Conservation (phyloP, 2,329 filamentous ascomycete species). For the Botryosphaeria dothidea region DNA sequence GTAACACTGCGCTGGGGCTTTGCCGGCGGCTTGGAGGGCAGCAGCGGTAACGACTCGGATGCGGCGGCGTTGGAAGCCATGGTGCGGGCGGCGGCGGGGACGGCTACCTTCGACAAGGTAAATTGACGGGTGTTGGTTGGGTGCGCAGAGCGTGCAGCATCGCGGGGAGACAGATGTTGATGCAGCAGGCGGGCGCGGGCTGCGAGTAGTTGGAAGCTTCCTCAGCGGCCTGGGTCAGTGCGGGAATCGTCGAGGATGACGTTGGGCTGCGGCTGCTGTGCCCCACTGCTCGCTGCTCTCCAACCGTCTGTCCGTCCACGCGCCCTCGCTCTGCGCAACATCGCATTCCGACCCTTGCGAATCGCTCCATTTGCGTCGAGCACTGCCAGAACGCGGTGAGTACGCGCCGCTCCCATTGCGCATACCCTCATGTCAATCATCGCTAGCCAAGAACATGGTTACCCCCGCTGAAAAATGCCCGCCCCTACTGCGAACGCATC, state of each 20-base stretch:
- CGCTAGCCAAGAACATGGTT: background rate
- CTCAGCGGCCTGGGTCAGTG: constrained; percentile 10
- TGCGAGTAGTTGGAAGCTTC: constrained; percentile 10
- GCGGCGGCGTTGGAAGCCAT: constrained; percentile 12
- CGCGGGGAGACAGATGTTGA: background rate
- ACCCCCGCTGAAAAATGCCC: background rate
- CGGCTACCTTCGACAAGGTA: background rate
- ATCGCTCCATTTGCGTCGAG: background rate
- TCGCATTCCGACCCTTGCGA: background rate
- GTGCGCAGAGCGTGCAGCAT: constrained; percentile 2
- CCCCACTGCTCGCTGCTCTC: background rate
- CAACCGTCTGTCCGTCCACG: background rate
- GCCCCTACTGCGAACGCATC: background rate
- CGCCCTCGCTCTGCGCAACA: background rate
- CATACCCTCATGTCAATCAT: background rate
- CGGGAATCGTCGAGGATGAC: constrained; percentile 10
- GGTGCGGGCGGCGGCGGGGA: background rate
- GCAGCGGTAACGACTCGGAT: constrained; percentile 38
- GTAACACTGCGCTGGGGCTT: constrained; percentile 66
- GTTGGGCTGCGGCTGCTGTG: background rate
- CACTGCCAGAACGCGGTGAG: background rate
- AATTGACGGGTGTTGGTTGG: background rate
- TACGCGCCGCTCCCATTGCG: background rate
- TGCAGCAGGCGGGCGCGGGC: background rate
- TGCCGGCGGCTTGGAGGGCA: constrained; percentile 34